A percentile compares a stretch with the other conserved stretches of the same genome.
phyloP scores from a whole-genome alignment of 352 stramenopile species.

The Thalassiosira exigua region DNA sequence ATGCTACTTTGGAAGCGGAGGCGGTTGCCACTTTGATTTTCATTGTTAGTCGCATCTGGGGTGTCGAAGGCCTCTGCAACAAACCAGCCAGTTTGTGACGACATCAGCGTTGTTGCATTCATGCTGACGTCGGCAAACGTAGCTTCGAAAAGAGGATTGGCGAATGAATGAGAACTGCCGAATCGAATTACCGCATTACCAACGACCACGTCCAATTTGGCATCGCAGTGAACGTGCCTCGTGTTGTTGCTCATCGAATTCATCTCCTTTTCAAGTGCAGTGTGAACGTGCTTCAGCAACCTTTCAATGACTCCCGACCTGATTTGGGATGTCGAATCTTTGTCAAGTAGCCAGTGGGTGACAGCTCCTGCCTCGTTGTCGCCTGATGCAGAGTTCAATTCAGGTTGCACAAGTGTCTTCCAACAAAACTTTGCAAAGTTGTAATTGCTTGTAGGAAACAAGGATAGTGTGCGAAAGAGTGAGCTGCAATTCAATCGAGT shows the following conservation, averaged over 20 bases:
- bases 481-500: not conserved
- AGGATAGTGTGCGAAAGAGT: not conserved
- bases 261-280: conserved; percentile 7
- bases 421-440: conserved; percentile 75
- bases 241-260: not conserved
- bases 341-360: conserved; percentile 58
- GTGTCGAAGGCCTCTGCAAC: conserved; percentile 14
- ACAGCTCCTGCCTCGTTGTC: not conserved
- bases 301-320: conserved; percentile 47
- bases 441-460: conserved; percentile 52
- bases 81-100: conserved; percentile 30
- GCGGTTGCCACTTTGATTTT: conserved; percentile 26
- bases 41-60: not conserved
- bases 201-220: conserved; percentile 29
- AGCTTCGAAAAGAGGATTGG: conserved; percentile 46
- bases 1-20: conserved; percentile 51
- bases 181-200: conserved; percentile 41
- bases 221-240: conserved; percentile 21
- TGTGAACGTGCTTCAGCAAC: conserved; percentile 49
- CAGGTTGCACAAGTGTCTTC: conserved; percentile 58
- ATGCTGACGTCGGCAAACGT: conserved; percentile 42
- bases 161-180: conserved; percentile 49
- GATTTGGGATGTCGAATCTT: conserved; percentile 26
- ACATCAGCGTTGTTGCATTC: conserved; percentile 37
- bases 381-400: conserved; percentile 19